Evolutionary conservation across 169 alveolate genomes (phyloP).

Genomic region (Plasmodium blacklocki): DNA sequence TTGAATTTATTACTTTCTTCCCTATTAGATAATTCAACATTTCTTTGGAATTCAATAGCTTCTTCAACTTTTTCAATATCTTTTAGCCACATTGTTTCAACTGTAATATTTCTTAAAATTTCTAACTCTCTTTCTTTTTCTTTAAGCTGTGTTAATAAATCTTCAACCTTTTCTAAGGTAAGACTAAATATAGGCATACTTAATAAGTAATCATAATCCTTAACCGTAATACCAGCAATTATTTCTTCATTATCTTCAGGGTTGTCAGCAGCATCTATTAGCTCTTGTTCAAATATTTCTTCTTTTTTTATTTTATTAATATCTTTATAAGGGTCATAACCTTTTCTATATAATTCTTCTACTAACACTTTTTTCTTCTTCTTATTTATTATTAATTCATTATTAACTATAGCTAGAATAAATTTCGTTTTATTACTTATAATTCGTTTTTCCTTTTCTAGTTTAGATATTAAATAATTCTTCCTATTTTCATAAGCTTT

Average conservation of each 20-base stretch:
- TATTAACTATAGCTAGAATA: slow-evolving; percentile 90
- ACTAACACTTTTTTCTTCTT: slow-evolving; percentile 82
- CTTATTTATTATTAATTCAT: slow-evolving; percentile 89
- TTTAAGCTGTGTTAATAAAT: slow-evolving; percentile 81
- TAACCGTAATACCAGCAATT: slow-evolving; percentile 73
- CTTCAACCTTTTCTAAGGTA: slow-evolving; percentile 95
- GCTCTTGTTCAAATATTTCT: slow-evolving; percentile 40
- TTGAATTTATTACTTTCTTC: slow-evolving; percentile 75
- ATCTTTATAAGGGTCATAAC: slow-evolving; percentile 89
- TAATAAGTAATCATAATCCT: slow-evolving; percentile 95
- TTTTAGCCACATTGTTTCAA: slow-evolving; percentile 84
- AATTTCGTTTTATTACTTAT: slow-evolving; percentile 92
- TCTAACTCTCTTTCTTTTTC: slow-evolving; percentile 80
- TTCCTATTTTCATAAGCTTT: slow-evolving; percentile 92
- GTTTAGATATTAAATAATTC: slow-evolving; percentile 87
- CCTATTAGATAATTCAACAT: slow-evolving; percentile 69
- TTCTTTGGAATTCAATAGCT: slow-evolving; percentile 75
- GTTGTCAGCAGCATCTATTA: slow-evolving; percentile 37
- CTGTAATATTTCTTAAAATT: slow-evolving; percentile 78
- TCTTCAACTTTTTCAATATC: slow-evolving; percentile 82
- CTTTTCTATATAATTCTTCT: slow-evolving; percentile 86
- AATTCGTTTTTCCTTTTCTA: slow-evolving; percentile 88
- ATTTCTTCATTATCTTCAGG: slow-evolving; percentile 74
- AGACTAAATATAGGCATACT: slow-evolving; percentile 96
- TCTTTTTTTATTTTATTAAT: slow-evolving; percentile 83